Percentiles rank a stretch among this genome's conserved stretches.
phyloP scores from a whole-genome alignment of 1,284 basidiomycete species.

The Cryptococcus amylolentus region DNA sequence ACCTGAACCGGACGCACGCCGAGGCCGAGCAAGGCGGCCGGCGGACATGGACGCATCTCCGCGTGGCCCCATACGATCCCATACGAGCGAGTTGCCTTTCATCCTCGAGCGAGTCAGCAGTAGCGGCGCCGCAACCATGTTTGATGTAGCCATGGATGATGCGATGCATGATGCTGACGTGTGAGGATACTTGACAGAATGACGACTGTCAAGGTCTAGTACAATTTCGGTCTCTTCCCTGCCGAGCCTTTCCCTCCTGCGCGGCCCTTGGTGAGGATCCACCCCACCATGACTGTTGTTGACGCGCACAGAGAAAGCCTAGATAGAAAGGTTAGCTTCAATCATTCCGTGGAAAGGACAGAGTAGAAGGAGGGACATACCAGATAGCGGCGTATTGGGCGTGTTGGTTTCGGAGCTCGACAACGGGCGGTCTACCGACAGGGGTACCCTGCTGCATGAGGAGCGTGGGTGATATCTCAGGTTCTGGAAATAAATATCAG shows the following conservation, averaged over 20 bases:
- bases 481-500: constrained; percentile 57
- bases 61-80: too few relatives aligned
- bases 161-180: too few relatives aligned
- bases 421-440: constrained; percentile 74
- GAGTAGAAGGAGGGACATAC: constrained; percentile 53
- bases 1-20: too few relatives aligned
- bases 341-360: constrained; percentile 33
- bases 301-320: constrained; percentile 53
- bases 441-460: constrained; percentile 72
- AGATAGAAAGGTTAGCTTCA: not conserved
- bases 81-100: too few relatives aligned
- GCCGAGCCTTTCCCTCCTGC: constrained; percentile 26
- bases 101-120: too few relatives aligned
- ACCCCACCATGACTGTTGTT: constrained; percentile 51
- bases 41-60: too few relatives aligned
- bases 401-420: constrained; percentile 92
- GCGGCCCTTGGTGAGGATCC: constrained; percentile 33
- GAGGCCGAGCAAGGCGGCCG: too few relatives aligned
- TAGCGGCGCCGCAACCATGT: too few relatives aligned
- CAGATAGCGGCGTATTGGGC: constrained; percentile 94
- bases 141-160: too few relatives aligned
- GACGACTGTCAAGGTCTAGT: not conserved
- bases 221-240: constrained; percentile 9
- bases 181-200: not conserved
- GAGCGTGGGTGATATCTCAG: constrained; percentile 63